These are phyloP conservation scores for Avena eriantha DNA, from an alignment of 176 grass and related monocot species.

Conservation along the genomic window DNA sequence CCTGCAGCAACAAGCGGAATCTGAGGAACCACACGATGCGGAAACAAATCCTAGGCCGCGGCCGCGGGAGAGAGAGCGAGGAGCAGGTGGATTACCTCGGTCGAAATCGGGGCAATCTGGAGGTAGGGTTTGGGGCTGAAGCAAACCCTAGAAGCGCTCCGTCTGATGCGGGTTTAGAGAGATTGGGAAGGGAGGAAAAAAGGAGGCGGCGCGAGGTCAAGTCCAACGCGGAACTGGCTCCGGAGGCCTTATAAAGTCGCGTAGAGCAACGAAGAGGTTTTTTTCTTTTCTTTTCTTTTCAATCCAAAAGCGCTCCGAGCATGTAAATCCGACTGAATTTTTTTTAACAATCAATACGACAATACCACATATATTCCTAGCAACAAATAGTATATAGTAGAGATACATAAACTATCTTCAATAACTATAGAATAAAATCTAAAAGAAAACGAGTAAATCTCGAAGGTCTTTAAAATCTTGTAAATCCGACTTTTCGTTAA, in stretches of 20 bases:
- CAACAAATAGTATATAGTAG: too few relatives aligned
- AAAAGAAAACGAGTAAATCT: too few relatives aligned
- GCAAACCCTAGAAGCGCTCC: slow-evolving; percentile 57
- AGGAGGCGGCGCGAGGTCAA: slow-evolving; percentile 41
- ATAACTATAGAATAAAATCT: too few relatives aligned
- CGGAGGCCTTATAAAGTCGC: slow-evolving; percentile 17
- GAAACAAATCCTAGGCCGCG: slow-evolving; percentile 33
- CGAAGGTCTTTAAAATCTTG: too few relatives aligned
- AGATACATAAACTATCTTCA: too few relatives aligned
- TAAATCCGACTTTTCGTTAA: too few relatives aligned
- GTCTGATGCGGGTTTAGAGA: slow-evolving; percentile 45
- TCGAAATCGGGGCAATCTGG: slow-evolving; percentile 33
- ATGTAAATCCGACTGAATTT: too few relatives aligned
- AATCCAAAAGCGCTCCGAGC: too few relatives aligned
- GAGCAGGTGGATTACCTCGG: slow-evolving; percentile 27
- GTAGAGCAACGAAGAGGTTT: neutral
- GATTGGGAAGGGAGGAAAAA: neutral
- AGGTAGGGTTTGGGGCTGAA: slow-evolving; percentile 1
- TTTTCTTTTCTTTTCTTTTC: neutral
- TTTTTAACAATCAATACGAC: too few relatives aligned
- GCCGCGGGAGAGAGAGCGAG: neutral
- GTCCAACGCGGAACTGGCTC: slow-evolving; percentile 14
- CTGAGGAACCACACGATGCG: neutral
- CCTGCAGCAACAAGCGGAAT: slow-evolving; percentile 35
- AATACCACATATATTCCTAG: too few relatives aligned